Evolutionary conservation across 2,329 filamentous ascomycete species (phyloP).

Genomic region (Pezicula rhizophila): DNA sequence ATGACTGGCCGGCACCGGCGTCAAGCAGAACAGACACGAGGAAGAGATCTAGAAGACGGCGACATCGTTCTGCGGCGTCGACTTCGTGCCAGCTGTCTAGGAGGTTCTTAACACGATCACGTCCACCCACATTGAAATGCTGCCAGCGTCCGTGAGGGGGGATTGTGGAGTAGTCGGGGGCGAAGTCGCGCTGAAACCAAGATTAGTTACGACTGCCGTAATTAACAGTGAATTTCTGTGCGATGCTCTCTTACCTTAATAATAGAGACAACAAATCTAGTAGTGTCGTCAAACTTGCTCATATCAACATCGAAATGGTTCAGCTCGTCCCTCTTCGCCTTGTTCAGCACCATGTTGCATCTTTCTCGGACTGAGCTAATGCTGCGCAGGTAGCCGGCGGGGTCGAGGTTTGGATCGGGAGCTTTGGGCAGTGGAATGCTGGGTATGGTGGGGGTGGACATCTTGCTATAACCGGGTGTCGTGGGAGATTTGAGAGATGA

Average conservation of each 20-base stretch:
- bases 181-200: conserved; percentile 56
- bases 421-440: conserved; percentile 77
- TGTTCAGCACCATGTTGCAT: conserved; percentile 54
- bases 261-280: conserved; percentile 64
- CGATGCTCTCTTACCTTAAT: conserved; percentile 54
- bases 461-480: conserved; percentile 22
- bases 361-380: conserved; percentile 79
- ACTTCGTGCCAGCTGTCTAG: conserved; percentile 63
- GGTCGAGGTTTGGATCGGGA: conserved; percentile 82
- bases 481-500: conserved; percentile 23
- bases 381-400: conserved; percentile 84
- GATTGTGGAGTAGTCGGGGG: conserved; percentile 63
- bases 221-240: conserved; percentile 2
- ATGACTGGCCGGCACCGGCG: conserved; percentile 81
- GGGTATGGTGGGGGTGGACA: conserved; percentile 43
- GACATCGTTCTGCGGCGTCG: conserved; percentile 67
- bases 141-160: conserved; percentile 84
- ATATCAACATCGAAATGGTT: conserved; percentile 68
- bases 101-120: conserved; percentile 66
- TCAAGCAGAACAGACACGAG: conserved; percentile 77
- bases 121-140: conserved; percentile 76
- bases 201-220: conserved; percentile 3
- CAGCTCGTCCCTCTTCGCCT: conserved; percentile 61
- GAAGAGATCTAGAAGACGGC: conserved; percentile 72
- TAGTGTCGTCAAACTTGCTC: conserved; percentile 61